phyloP scores from a whole-genome alignment of 495 filamentous ascomycete species.

The Trichoderma reesei region DNA sequence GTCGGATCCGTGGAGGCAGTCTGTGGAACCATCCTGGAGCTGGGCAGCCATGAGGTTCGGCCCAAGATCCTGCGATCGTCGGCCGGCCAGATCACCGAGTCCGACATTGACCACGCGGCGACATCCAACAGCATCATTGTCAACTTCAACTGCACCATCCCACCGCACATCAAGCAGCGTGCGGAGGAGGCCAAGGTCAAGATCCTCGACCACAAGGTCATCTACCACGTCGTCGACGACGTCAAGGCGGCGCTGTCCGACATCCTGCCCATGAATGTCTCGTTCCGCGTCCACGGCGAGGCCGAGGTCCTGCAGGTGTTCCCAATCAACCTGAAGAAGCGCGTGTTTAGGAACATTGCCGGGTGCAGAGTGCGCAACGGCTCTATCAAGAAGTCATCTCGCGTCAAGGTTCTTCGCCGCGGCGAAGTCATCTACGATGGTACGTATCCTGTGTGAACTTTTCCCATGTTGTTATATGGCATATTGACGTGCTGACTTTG shows the following conservation, averaged over 20 bases:
- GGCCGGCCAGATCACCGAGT: constrained; percentile 73
- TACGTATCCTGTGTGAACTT: constrained; percentile 31
- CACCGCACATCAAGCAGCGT: constrained; percentile 55
- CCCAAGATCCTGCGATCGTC: constrained; percentile 65
- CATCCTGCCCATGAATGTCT: constrained; percentile 54
- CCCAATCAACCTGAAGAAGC: constrained; percentile 66
- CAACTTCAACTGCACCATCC: constrained; percentile 73
- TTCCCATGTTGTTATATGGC: constrained; percentile 10
- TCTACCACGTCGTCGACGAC: constrained; percentile 82
- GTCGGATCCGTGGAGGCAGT: constrained; percentile 89
- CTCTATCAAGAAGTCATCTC: constrained; percentile 45
- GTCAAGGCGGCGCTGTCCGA: constrained; percentile 60
- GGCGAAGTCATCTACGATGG: constrained; percentile 69
- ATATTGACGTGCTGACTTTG: constrained; percentile 8
- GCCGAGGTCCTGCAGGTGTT: constrained; percentile 80
- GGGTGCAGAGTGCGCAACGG: constrained; percentile 87
- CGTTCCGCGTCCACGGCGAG: constrained; percentile 66
- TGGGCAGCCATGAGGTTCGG: constrained; percentile 76
- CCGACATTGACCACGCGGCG: constrained; percentile 80
- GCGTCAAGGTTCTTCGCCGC: constrained; percentile 60
- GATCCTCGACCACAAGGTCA: constrained; percentile 82
- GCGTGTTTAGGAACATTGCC: constrained; percentile 61
- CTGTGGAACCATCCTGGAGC: constrained; percentile 54
- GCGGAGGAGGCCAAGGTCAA: constrained; percentile 60
- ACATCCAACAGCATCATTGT: constrained; percentile 62